phyloP scores from a whole-genome alignment of 345 rosid genomes.

The Sonneratia caseolaris region DNA sequence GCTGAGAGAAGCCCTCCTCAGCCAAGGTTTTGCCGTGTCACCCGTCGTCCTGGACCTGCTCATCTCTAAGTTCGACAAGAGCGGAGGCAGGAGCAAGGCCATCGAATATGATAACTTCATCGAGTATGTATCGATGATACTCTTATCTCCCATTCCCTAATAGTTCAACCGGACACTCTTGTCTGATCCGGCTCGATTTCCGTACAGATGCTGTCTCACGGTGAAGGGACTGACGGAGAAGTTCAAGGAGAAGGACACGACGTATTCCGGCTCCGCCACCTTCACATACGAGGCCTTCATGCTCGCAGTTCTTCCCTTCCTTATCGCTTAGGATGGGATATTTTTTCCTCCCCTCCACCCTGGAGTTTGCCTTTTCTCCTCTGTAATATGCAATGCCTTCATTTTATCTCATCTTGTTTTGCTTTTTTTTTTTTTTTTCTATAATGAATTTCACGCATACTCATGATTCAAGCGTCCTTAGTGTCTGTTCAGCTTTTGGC shows the following conservation, averaged over 20 bases:
- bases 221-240: constrained; percentile 95
- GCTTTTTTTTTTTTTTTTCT: not conserved
- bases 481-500: not conserved
- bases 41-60: constrained; percentile 68
- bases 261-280: constrained; percentile 68
- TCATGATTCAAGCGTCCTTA: not conserved
- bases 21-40: constrained; percentile 70
- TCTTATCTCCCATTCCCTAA: no score
- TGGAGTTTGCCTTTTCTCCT: not conserved
- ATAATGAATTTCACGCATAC: not conserved
- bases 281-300: constrained; percentile 78
- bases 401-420: not conserved
- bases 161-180: no score
- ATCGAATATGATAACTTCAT: constrained; percentile 95
- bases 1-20: constrained; percentile 74
- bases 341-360: not conserved
- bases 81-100: constrained; percentile 58
- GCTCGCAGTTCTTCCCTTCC: constrained; percentile 88
- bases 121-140: constrained; percentile 40
- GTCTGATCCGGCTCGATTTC: not conserved
- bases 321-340: constrained; percentile 36
- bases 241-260: constrained; percentile 74
- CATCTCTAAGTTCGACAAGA: constrained; percentile 76
- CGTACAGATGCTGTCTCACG: constrained; percentile 81
- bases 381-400: not conserved